Evolutionary conservation across 768 basidiomycete species (phyloP), one percentile per base, ranked within the genome.

Genomic region (Macrocybe gigantea): DNA sequence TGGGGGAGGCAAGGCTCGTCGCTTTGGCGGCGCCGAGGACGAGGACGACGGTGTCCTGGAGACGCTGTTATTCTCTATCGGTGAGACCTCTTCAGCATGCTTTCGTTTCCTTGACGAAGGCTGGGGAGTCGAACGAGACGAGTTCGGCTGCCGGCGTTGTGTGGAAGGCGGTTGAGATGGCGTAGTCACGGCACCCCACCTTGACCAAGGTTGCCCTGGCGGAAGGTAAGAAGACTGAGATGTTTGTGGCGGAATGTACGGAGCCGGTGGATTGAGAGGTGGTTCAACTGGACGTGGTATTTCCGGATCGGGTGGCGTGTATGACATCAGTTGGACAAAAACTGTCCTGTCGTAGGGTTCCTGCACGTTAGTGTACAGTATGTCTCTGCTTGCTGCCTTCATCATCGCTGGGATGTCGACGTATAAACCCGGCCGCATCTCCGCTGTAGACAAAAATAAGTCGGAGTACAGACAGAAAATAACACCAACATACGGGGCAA

Each of bases 331-430:
- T 41, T 91, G 87, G 6, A 90, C 80, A 57, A 88, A 86, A 5
- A 90, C 56, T 1, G 87, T 88, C 49, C 75, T 78, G 4, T 72
- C 78, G 50, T 77, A 78, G 0, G 88, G 85, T 0, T 73, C 75
- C 5, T 75, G 70, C 60, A 89, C 65, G 55, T 79, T 80, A 68
- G 78, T 83, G 63, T 81, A 82, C 32, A 90, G 69, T 51, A 90
- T 68, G 13, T 82, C 80, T 55, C 78, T 85, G 69, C 83, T 86
- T 61, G 77, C 85, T 11, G 69, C 80, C 47, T 88, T 82, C 35
- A 89, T 64, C 82, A 91, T 91, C 52, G 77, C 77, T 52, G 78
- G 75, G 5, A 78, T 80, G 58, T 90, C 79, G 34, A 91, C 80
- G 59, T 84, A 91, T 2, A 74, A 68, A 41, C 86, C 83, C 5